phyloP scores from a whole-genome alignment of 1,284 basidiomycete species.

The Pseudozyma hubeiensis region DNA sequence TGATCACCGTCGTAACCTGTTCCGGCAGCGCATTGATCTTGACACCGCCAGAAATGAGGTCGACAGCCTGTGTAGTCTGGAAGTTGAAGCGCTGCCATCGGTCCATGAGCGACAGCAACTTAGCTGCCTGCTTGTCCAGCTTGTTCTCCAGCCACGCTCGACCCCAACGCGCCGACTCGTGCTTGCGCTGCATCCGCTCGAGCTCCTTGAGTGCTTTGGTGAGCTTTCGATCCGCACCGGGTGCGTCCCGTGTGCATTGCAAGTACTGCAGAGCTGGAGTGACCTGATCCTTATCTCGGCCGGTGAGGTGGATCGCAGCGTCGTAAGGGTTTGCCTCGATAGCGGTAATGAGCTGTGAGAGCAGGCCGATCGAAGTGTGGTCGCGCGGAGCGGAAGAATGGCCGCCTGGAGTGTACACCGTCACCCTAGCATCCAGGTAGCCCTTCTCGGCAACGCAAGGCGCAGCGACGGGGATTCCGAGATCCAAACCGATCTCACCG shows the following conservation, averaged over 20 bases:
- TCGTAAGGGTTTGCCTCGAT: slow-evolving; percentile 74
- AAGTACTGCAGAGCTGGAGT: slow-evolving; percentile 71
- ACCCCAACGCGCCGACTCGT: neutral
- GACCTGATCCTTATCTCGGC: slow-evolving; percentile 27
- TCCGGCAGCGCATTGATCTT: slow-evolving; percentile 77
- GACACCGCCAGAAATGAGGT: slow-evolving; percentile 77
- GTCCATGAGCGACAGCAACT: slow-evolving; percentile 13
- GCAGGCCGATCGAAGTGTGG: slow-evolving; percentile 75
- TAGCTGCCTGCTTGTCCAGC: slow-evolving; percentile 21
- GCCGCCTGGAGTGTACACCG: slow-evolving; percentile 73
- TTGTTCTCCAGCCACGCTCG: slow-evolving; percentile 4
- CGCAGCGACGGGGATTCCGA: slow-evolving; percentile 58
- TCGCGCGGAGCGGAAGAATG: slow-evolving; percentile 76
- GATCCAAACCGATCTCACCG: slow-evolving; percentile 34
- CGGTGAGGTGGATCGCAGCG: slow-evolving; percentile 61
- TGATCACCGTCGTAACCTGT: slow-evolving; percentile 73
- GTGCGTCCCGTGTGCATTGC: slow-evolving; percentile 73
- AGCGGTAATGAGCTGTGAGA: slow-evolving; percentile 73
- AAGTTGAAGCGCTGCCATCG: slow-evolving; percentile 70
- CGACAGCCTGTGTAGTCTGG: slow-evolving; percentile 78
- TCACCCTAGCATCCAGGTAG: slow-evolving; percentile 69
- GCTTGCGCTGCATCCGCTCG: slow-evolving; percentile 56
- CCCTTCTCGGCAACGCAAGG: slow-evolving; percentile 78
- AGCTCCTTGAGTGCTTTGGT: slow-evolving; percentile 70
- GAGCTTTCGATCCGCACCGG: slow-evolving; percentile 71